phyloP scores from a whole-genome alignment of 2,329 filamentous ascomycete genomes.

The Emergomyces orientalis region DNA sequence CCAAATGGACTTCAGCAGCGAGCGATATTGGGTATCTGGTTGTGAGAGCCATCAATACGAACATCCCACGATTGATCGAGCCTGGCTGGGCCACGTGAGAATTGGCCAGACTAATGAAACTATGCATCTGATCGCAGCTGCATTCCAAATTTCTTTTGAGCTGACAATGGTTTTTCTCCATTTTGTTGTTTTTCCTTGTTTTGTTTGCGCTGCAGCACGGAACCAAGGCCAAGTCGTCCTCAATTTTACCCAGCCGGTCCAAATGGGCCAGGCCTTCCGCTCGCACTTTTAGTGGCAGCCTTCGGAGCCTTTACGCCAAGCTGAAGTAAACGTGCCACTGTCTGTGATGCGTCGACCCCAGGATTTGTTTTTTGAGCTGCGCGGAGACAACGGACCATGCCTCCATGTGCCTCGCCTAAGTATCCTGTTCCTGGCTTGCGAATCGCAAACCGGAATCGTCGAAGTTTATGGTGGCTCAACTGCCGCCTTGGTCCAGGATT shows the following conservation, averaged over 20 bases:
- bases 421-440: constrained; percentile 11
- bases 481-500: not conserved
- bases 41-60: not conserved
- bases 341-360: constrained; percentile 4
- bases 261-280: not conserved
- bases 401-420: constrained; percentile 7
- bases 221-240: not conserved
- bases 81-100: constrained; percentile 2
- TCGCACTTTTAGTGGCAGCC: not conserved
- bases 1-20: not conserved
- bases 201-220: not conserved
- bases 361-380: not conserved
- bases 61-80: not conserved
- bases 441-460: not conserved
- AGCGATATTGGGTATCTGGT: not conserved
- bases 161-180: not conserved
- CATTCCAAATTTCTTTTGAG: not conserved
- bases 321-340: not conserved
- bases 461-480: not conserved
- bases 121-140: not conserved
- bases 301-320: not conserved
- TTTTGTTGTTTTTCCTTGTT: not conserved
- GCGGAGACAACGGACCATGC: not conserved
- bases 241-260: not conserved
- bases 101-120: not conserved